Evolutionary conservation across 768 basidiomycete genomes (phyloP).

Genomic region (Lactifluus piperatus): DNA sequence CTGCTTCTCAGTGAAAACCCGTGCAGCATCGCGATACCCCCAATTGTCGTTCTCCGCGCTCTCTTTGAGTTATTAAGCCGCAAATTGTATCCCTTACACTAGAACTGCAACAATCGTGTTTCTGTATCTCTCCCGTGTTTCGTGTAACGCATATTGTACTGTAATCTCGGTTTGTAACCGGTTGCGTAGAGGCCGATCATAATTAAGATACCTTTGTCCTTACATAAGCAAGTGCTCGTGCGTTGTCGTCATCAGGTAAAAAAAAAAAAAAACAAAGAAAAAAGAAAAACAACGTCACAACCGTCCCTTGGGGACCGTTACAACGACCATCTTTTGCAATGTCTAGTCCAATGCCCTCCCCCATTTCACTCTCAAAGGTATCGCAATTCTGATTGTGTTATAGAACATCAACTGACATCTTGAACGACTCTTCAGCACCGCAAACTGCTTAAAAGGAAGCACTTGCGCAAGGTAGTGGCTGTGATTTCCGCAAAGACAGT

Average conservation of each 20-base stretch:
- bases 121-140: background rate
- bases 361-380: background rate
- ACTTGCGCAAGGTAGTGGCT: conserved; percentile 20
- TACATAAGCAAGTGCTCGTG: conserved; percentile 1
- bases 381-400: background rate
- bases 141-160: conserved; percentile 8
- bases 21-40: conserved; percentile 6
- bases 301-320: no score
- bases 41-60: background rate
- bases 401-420: background rate
- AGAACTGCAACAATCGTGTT: background rate
- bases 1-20: conserved; percentile 3
- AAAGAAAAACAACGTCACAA: no score
- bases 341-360: background rate
- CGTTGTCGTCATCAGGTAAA: no score
- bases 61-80: background rate
- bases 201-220: background rate
- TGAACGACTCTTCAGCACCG: background rate
- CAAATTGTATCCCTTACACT: background rate
- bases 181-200: background rate
- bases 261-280: no score
- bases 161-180: conserved; percentile 17
- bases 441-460: conserved; percentile 16
- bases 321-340: background rate
- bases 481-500: background rate